These are phyloP conservation scores for Aspergillus homomorphus DNA, from an alignment of 495 filamentous ascomycete species.

Conservation along the genomic window DNA sequence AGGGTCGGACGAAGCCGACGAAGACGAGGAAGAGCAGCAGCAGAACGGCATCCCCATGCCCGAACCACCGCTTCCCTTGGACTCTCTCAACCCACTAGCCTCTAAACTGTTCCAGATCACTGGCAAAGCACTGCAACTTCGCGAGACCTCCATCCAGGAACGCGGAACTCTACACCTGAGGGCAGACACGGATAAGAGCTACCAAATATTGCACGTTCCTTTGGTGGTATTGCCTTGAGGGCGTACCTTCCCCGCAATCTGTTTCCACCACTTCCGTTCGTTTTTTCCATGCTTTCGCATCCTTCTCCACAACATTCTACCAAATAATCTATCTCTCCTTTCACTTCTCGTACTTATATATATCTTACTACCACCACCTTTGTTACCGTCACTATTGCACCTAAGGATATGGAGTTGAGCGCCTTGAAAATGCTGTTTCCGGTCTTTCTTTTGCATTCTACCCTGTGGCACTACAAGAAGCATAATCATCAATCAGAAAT, in stretches of 20 bases:
- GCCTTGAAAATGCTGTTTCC: not conserved
- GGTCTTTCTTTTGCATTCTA: not conserved
- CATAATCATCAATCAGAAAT: not conserved
- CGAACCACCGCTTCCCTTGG: conserved; percentile 6
- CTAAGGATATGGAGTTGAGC: not conserved
- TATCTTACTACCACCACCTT: not conserved
- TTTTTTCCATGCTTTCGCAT: not conserved
- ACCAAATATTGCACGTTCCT: conserved; percentile 29
- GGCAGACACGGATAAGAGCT: conserved; percentile 8
- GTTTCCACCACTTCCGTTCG: not conserved
- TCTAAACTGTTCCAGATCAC: conserved; percentile 27
- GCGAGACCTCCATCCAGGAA: conserved; percentile 25
- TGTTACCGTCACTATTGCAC: not conserved
- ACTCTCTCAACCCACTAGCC: conserved; percentile 23
- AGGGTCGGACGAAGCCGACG: conserved; percentile 9
- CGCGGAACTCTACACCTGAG: conserved; percentile 6
- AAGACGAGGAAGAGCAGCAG: conserved; percentile 11
- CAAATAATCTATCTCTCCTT: not conserved
- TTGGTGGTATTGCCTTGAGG: conserved; percentile 28
- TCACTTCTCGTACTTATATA: not conserved
- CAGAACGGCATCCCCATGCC: conserved; percentile 5
- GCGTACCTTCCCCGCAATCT: not conserved
- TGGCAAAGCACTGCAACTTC: conserved; percentile 29
- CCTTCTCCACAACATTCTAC: not conserved
- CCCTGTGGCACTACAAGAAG: not conserved